Base-by-base conservation (phyloP, 495 filamentous ascomycete species). In the Glarea lozoyensis region DNA sequence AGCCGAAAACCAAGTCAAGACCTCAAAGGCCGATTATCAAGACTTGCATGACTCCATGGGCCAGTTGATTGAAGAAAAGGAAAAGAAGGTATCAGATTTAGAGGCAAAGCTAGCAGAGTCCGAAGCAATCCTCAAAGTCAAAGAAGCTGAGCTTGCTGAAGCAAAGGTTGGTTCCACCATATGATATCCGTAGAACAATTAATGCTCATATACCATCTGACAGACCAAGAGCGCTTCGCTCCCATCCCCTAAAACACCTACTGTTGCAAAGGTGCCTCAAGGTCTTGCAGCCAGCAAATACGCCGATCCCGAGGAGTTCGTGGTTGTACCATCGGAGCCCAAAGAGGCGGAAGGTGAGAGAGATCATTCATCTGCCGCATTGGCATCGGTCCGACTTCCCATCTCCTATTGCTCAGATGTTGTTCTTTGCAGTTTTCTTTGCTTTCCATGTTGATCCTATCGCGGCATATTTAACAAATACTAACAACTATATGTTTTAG, bases 101-200 rank as follows among this genome's bases (percentile, higher is more conserved):
- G 45, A 49, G 12, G 41, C 55, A 17, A 20, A 40, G 32, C 24
- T 58, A 24, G 45, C 53, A 42, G 53, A 53, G 18, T 35, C 39
- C 4, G 37, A 58, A 39, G 46, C 47, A 1, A 62, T 66, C 54
- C 56, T 63, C 31, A 58, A 55, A 31, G 53, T 55, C 4, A 69
- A 65, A 57, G 69, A 75, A 7, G 72, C 72, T 13, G 70, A 75
- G 52, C 56, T 76, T 22, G 69, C 65, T 9, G 73, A 75, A 55
- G 67, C 64, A 44, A 63, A 65, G 60, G 72, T 73, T 59, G 10
- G 55, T 57, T 7, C n/a, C 29, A 20, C 25, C 43, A n/a, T 13
- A 5, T 37, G 11, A 21, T 20, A 9, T n/a, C 16, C 3, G 10
- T 12, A 29, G 7, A 18, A 39, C 17, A 39, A 34, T 38, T 4